Base-by-base conservation (phyloP, 495 filamentous ascomycete species). In the Melanomma pulvis-pyrius region DNA sequence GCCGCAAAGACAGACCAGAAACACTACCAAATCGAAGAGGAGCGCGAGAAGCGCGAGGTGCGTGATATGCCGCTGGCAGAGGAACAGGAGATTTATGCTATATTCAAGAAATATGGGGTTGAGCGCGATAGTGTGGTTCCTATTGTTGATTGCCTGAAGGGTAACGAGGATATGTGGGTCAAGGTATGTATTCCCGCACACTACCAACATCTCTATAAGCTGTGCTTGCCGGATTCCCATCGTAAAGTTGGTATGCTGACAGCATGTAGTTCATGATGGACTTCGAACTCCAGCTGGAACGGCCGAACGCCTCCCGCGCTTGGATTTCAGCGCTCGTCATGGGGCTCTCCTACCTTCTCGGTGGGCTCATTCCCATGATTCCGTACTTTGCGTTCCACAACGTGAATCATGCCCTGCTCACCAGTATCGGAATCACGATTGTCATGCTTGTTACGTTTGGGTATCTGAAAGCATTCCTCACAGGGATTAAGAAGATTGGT, bases 351-450 rank as follows among this genome's bases (percentile, higher is more conserved):
- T 86, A 86, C 68, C 82, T 86, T 39, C 65, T 85, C 11, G 80
- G 84, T 49, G 84, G 84, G 1, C 72, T 86, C 25, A 72, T 86
- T 6, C 84, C 84, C 0, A 81, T 86, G 81, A 75, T 84, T 39
- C 84, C 84, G 1, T 86, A 87, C 63, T 86, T 86, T 60, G 76
- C 76, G 36, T 75, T 81, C 69, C 51, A 76, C 19, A 69, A 78
- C 22, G 78, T 81, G 11, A 65, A 64, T 11, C 62, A 79, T 30
- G 84, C 82, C 1, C 69, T 87, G 21, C 79, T 78, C 71, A 74
- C 80, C 28, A 81, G 78, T 34, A 81, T 83, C 48, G 80, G 64
- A 24, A 78, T 87, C 61, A 83, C 83, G 1, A 76, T 78, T 34
- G 71, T 84, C 25, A 80, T 83, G 22, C 72, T 86, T 41, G 41